Base-by-base conservation (phyloP, 257 asterid genomes). In the Buddleja alternifolia region DNA sequence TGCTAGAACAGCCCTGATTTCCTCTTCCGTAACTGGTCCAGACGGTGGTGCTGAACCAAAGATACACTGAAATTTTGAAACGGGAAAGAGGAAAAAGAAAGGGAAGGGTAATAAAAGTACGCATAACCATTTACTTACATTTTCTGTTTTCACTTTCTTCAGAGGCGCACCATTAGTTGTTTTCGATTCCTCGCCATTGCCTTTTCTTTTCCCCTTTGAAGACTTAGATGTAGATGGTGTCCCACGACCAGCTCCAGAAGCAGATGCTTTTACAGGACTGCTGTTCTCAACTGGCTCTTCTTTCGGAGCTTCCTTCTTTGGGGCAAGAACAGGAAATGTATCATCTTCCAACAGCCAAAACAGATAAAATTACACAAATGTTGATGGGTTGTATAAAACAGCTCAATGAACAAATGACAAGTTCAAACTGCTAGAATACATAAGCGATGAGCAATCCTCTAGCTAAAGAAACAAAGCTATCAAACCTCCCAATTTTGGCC, bases 11-110 rank as follows among this genome's bases (percentile, higher is more conserved):
- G 86, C 92, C 81, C 89, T 85, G 52, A 93, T 94, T 80, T 94
- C 99, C 0, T 89, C 97, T 81, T 84, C 97, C 9, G 97, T 81
- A 66, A 89, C 97, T 7, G 97, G 95, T 63, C 95, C 97, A 54
- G 92, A 32, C 32, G 92, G 53, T 8, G 81, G 75, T 17, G 83
- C 95, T 90, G 80, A 66, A 73, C 12, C 20, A 25, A 70, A 25
- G 8, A 6, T 32, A 29, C 32, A 42, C 3, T 40, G 7, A 23
- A 47, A 52, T 17, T 50, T 54, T 47, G 15, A 40, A 19, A 29
- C 34, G 5, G 2, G 34, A 61, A 44, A 50, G 12, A 14, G 1
- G 19, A 56, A 48, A 36, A 12, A 25, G 36, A 21, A 16, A 29
- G 44, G 25, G 16, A 57, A 10, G 32, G 44, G 42, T 65, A 21